Conservation (phyloP, 805 yeast species). For the Starmerella ratchasimensis region DNA sequence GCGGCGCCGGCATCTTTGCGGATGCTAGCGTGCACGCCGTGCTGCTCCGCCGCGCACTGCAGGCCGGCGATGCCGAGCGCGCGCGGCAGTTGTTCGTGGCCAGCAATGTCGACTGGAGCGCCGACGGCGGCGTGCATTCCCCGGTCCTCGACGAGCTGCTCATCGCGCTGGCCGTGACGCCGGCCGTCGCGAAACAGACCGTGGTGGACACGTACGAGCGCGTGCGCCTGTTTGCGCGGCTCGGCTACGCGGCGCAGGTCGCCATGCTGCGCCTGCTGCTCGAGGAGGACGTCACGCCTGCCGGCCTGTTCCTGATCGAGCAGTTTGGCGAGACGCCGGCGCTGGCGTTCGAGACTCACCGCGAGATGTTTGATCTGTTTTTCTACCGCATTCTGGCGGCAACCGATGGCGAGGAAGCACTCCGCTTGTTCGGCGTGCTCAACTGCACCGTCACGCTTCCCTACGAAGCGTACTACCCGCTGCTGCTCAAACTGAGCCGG, state of each 20-base stretch:
- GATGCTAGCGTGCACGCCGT: slow-evolving; percentile 30
- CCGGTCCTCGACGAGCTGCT: slow-evolving; percentile 24
- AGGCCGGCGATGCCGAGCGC: slow-evolving; percentile 20
- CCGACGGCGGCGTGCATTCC: slow-evolving; percentile 21
- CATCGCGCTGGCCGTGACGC: slow-evolving; percentile 22
- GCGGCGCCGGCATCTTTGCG: slow-evolving; percentile 25
- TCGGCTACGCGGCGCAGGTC: slow-evolving; percentile 30
- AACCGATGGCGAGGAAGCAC: slow-evolving; percentile 33
- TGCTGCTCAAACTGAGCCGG: slow-evolving; percentile 42
- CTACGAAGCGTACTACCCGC: slow-evolving; percentile 42
- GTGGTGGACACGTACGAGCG: slow-evolving; percentile 31
- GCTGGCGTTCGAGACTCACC: slow-evolving; percentile 22
- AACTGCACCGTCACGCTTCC: slow-evolving; percentile 45
- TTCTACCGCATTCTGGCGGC: slow-evolving; percentile 33
- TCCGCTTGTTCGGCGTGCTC: slow-evolving; percentile 46
- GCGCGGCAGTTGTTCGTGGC: slow-evolving; percentile 29
- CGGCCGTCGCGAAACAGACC: slow-evolving; percentile 21
- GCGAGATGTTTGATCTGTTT: slow-evolving; percentile 32
- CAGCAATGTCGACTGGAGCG: slow-evolving; percentile 36
- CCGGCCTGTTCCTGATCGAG: slow-evolving; percentile 31
- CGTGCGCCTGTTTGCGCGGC: slow-evolving; percentile 30
- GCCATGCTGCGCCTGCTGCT: slow-evolving; percentile 30
- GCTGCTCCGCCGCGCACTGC: slow-evolving; percentile 28
- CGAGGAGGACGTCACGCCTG: slow-evolving; percentile 26
- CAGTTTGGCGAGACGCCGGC: slow-evolving; percentile 30